Base-by-base conservation (phyloP, 306 rosid genomes). In the Alnus glutinosa region DNA sequence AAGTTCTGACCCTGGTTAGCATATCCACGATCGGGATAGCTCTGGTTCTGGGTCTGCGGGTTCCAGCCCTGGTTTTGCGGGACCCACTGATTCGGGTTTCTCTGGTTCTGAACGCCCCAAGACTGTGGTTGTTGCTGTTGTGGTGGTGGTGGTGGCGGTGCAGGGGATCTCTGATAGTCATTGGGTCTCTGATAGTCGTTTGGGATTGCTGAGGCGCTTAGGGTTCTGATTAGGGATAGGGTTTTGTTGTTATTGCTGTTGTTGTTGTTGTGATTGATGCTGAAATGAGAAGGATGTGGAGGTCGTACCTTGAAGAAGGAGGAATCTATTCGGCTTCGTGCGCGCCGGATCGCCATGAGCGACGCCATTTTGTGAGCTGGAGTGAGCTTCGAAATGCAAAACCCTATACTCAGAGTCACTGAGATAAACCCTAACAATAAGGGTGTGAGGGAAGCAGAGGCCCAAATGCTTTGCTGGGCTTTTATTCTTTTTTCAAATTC, bases 191-290 rank as follows among this genome's bases (percentile, higher is more conserved):
- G 87, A 73, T 70, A 82, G 1, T 90, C 85, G 6, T 82, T 85
- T 76, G 94, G 93, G 51, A 82, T 13, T 0, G 96, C 84, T 9
- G 89, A 86, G 48, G 93, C 85, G 83, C 83, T 84, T 14, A 90
- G 87, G 75, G 89, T 68, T 87, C 79, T 83, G 69, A 75, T 19
- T 5, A 78, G 30, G 75, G 34, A 30, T 13, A 39, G 77, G 47
- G 73, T 62, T 55, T 16, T 19, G 63, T 8, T 55, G 28, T 23
- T 23, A 23, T 23, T 23, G 28, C 28, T 23, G 28, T 23, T 23
- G 74, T 46, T 2, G 79, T 32, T 13, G 78, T 73, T 47, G 47
- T 75, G 70, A 73, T 68, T n/a, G 75, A 62, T 62, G 72, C 75
- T 5, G 57, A 52, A 80, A 62, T 37, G 55, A 62, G 81, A 86